Evolutionary conservation across 805 yeast species (phyloP).

Genomic region (Torulaspora indica): DNA sequence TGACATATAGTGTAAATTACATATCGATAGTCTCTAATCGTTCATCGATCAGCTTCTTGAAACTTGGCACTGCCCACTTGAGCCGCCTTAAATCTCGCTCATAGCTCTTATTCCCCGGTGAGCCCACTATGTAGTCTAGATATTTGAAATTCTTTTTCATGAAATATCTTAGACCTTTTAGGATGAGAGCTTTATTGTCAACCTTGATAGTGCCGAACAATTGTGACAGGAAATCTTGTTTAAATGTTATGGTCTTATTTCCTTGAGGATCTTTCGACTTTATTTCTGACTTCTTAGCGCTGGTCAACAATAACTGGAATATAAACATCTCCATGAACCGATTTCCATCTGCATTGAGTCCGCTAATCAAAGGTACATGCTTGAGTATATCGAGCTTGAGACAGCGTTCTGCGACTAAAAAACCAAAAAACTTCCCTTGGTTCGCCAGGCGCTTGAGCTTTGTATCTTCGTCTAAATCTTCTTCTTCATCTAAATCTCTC

Average conservation of each 20-base stretch:
- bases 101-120: conserved; percentile 20
- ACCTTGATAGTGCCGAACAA: conserved; percentile 22
- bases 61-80: conserved; percentile 28
- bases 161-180: conserved; percentile 36
- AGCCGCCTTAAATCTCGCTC: conserved; percentile 33
- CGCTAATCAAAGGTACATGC: conserved; percentile 67
- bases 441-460: conserved; percentile 60
- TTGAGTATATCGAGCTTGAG: conserved; percentile 70
- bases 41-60: conserved; percentile 13
- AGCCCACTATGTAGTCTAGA: conserved; percentile 20
- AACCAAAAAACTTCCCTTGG: conserved; percentile 77
- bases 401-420: conserved; percentile 64
- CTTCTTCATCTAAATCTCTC: conserved; percentile 33
- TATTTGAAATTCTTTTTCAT: conserved; percentile 27
- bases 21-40: conserved; percentile 16
- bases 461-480: conserved; percentile 46
- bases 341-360: conserved; percentile 53
- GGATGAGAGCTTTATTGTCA: conserved; percentile 28
- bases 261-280: conserved; percentile 34
- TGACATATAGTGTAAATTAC: conserved; percentile 9
- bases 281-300: conserved; percentile 59
- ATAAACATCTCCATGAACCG: conserved; percentile 71
- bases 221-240: conserved; percentile 29
- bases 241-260: conserved; percentile 28
- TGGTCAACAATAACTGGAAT: conserved; percentile 57